These are phyloP conservation scores for Tolypocladium cylindrosporum DNA, from an alignment of 2,329 filamentous ascomycete species.

Conservation along the genomic window DNA sequence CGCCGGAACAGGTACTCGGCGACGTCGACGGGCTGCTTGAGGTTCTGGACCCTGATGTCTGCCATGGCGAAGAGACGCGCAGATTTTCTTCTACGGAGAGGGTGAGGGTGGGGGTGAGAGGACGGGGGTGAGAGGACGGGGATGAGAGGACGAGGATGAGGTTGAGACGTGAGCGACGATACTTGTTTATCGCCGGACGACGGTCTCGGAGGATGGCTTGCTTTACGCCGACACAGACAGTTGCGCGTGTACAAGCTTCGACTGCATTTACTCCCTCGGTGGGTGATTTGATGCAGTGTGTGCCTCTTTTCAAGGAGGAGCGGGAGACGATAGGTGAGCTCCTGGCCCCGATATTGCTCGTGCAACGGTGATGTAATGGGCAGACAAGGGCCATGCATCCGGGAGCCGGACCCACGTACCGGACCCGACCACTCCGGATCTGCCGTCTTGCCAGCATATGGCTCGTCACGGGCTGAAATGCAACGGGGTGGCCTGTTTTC, in stretches of 20 bases:
- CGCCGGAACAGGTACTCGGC: slow-evolving; percentile 60
- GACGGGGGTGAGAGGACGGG: neutral
- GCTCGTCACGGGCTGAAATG: neutral
- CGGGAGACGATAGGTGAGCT: neutral
- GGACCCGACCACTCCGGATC: neutral
- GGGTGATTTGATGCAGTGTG: too few relatives aligned
- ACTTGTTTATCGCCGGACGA: neutral
- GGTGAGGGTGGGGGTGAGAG: neutral
- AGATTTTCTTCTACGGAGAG: neutral
- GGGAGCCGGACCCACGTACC: neutral
- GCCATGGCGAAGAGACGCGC: slow-evolving; percentile 9
- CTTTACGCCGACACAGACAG: neutral
- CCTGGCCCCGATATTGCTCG: neutral
- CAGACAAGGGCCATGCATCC: neutral
- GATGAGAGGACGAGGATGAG: neutral
- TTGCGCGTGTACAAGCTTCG: neutral
- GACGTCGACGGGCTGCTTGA: slow-evolving; percentile 45
- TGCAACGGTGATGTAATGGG: slow-evolving; percentile 7
- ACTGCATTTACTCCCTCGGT: neutral
- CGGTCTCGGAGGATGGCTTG: neutral
- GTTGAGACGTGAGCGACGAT: neutral
- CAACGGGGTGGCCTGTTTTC: neutral
- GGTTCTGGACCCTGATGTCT: slow-evolving; percentile 30
- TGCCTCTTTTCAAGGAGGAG: too few relatives aligned
- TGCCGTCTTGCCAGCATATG: neutral